Base-by-base conservation (phyloP, 371 early-diverging fungal genomes). In the Mortierella sp. region DNA sequence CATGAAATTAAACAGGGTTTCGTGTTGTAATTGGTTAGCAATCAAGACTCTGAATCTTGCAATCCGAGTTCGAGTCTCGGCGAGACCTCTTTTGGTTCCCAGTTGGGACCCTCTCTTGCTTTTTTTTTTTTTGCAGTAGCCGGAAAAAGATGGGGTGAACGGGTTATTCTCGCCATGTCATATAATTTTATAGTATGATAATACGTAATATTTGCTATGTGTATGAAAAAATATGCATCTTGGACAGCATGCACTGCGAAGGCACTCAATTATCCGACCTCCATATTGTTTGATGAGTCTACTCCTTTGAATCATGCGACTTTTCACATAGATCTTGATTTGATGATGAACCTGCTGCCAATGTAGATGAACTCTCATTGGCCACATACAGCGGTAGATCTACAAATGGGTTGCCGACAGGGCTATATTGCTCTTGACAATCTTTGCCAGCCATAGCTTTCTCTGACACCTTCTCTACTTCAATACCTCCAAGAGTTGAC, bases 321-420 rank as follows among this genome's bases (percentile, higher is more conserved):
- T 8, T 64, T 15, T 53, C 35, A 2, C 35, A 12, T 32, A 64
- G 28, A 28, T 64, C 64, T 22, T 26, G 22, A 47, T 29, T 42
- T 10, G 37, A 28, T 13, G 26, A 29, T 1, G 28, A 19, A 23
- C 19, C 35, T 0, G 34, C 9, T 3, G 22, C 12, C 22, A 31
- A 26, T 19, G 22, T n/a, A 19, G 54, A 13, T 32, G 63, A 6
- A 51, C 22, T 19, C 42, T 64, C 54, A 23, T 28, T 28, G 28
- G 54, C 55, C 56, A 58, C 49, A 59, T 66, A 66, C 66, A 66
- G 42, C 22, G 59, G 66, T 22, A 66, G 37, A 37, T 64, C 64
- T 15, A 64, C 64, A 35, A 53, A 53, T 9, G n/a, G 29, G 49
- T 37, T 59, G n/a, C 19, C 60, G 2, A 37, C 3, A 9, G 40